A percentile compares a stretch with the other conserved stretches of the same genome.
phyloP scores from a whole-genome alignment of 805 yeast genomes.

The Lachancea sp. region DNA sequence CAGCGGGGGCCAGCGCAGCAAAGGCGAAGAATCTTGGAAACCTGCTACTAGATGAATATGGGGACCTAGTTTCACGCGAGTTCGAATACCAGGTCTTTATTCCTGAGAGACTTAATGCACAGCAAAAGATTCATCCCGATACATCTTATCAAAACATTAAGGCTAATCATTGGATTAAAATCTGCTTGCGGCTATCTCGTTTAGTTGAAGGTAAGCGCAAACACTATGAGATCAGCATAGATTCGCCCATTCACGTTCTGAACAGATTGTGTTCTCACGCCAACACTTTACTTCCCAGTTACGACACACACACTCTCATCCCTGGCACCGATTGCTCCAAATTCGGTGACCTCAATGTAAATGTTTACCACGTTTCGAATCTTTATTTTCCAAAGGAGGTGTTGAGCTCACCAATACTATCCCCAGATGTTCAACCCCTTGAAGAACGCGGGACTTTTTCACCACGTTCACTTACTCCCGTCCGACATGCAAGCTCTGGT shows the following conservation, averaged over 20 bases:
- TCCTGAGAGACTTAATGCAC: conserved; percentile 59
- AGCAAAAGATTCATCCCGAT: conserved; percentile 70
- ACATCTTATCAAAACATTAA: conserved; percentile 74
- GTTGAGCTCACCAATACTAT: conserved; percentile 41
- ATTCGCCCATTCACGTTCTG: conserved; percentile 83
- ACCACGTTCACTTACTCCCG: conserved; percentile 13
- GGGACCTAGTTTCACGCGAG: conserved; percentile 66
- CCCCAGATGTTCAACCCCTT: conserved; percentile 49
- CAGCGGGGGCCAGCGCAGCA: conserved; percentile 28
- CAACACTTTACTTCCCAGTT: conserved; percentile 70
- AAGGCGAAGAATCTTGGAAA: conserved; percentile 40
- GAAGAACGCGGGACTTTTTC: conserved; percentile 27
- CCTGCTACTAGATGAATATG: conserved; percentile 38
- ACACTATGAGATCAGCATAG: conserved; percentile 91
- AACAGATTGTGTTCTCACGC: conserved; percentile 75
- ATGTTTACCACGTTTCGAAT: conserved; percentile 32
- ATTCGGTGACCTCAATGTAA: conserved; percentile 17
- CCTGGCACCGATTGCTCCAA: conserved; percentile 12
- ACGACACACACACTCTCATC: conserved; percentile 34
- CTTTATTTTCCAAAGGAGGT: conserved; percentile 37
- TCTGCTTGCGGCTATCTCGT: conserved; percentile 72
- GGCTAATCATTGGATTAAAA: conserved; percentile 92
- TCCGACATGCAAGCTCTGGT: conserved; percentile 4
- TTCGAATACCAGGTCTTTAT: conserved; percentile 81
- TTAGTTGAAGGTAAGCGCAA: conserved; percentile 65